Evolutionary conservation across 202 grass and related monocot genomes (phyloP).

Genomic region (Sporobolus alterniflorus): DNA sequence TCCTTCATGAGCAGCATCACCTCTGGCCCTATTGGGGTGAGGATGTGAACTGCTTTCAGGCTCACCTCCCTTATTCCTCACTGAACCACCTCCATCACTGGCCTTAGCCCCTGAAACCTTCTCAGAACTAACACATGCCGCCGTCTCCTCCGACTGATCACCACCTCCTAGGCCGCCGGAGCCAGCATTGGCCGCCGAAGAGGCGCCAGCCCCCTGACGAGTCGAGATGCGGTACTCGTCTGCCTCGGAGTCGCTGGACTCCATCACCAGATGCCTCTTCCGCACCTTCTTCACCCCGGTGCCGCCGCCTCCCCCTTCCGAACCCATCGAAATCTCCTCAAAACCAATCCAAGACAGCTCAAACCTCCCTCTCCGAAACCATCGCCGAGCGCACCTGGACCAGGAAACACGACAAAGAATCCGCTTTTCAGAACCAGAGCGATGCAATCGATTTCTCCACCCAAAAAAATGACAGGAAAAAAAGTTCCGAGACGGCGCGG

Average conservation of each 20-base stretch:
- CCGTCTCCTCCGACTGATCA: slow-evolving; percentile 20
- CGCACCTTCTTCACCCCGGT: slow-evolving; percentile 34
- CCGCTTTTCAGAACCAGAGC: not conserved
- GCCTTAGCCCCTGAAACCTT: slow-evolving; percentile 29
- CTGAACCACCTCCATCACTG: slow-evolving; percentile 17
- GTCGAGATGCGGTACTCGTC: slow-evolving; percentile 51
- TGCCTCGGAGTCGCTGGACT: slow-evolving; percentile 65
- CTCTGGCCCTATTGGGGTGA: slow-evolving; percentile 43
- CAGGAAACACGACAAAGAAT: not conserved
- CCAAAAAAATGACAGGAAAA: not conserved
- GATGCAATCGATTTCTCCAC: not conserved
- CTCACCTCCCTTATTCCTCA: slow-evolving; percentile 30
- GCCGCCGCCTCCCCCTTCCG: slow-evolving; percentile 15
- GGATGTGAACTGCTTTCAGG: slow-evolving; percentile 27
- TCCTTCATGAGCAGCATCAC: slow-evolving; percentile 8
- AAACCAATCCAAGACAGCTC: slow-evolving; percentile 17
- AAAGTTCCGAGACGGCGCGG: not conserved
- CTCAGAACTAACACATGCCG: slow-evolving; percentile 27
- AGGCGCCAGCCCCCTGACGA: slow-evolving; percentile 7
- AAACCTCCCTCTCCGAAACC: slow-evolving; percentile 36
- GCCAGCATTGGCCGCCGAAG: slow-evolving; percentile 13
- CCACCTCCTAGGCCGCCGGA: not conserved
- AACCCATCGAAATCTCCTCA: slow-evolving; percentile 38
- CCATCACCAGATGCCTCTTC: slow-evolving; percentile 59
- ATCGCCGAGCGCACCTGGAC: slow-evolving; percentile 33